phyloP scores from a whole-genome alignment of 1,284 basidiomycete genomes.

The Sphagnurus paluster region DNA sequence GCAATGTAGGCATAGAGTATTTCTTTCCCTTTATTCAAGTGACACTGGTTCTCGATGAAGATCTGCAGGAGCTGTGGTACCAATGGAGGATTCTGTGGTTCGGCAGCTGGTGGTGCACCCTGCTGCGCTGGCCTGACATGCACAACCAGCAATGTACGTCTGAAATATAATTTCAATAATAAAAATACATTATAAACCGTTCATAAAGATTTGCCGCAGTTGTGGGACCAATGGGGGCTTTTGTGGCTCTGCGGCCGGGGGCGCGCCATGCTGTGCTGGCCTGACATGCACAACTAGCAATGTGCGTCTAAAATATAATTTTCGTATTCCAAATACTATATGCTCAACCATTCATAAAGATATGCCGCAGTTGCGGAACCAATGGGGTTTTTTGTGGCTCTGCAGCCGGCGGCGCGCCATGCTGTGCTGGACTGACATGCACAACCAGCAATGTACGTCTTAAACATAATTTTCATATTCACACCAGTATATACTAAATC shows the following conservation, averaged over 20 bases:
- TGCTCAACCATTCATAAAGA: neutral
- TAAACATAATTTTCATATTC: too few species aligned
- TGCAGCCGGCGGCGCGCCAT: neutral
- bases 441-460: too few species aligned
- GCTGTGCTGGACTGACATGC: neutral
- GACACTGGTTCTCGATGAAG: too few species aligned
- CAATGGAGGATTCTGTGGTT: neutral
- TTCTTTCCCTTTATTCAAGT: too few species aligned
- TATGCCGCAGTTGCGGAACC: neutral
- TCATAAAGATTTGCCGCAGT: neutral
- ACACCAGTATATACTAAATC: too few species aligned
- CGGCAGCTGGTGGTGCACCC: neutral
- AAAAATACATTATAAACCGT: too few species aligned
- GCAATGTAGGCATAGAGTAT: too few species aligned
- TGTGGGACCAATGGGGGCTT: neutral
- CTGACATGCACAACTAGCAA: neutral
- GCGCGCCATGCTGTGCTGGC: slow-evolving; percentile 4
- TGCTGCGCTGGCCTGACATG: neutral
- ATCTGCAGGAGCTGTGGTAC: neutral
- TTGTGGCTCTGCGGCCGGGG: slow-evolving; percentile 2
- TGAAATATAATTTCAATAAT: too few species aligned
- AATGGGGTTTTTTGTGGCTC: neutral
- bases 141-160: neutral
- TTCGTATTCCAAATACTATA: neutral
- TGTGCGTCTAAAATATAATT: neutral